Conservation (phyloP, 140 eudicot species). For the Oenanthe javanica region DNA sequence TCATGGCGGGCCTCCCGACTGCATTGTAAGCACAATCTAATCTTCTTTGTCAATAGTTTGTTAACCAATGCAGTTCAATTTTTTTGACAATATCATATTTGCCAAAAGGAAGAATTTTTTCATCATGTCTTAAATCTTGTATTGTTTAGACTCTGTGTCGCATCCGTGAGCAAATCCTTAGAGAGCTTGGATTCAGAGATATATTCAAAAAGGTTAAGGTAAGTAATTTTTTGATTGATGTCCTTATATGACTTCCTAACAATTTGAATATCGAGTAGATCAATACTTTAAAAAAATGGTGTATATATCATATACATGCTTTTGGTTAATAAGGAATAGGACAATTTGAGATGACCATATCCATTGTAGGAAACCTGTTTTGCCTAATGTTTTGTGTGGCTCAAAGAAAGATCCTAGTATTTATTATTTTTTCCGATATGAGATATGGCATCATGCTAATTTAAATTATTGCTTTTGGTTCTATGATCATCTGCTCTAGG, state of each 20-base stretch:
- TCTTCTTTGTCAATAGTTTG: background rate
- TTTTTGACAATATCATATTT: background rate
- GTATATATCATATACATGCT: background rate
- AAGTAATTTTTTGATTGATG: background rate
- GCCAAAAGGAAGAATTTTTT: background rate
- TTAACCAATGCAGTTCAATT: background rate
- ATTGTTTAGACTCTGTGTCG: constrained; percentile 77
- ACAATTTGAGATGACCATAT: background rate
- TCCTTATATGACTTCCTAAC: background rate
- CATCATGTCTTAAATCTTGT: background rate
- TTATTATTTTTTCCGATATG: background rate
- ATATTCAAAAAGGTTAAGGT: constrained; percentile 97
- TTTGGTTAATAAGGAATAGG: background rate
- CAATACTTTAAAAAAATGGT: background rate
- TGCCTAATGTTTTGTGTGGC: background rate
- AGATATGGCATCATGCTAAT: background rate
- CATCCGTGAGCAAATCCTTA: constrained; percentile 87
- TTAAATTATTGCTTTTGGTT: background rate
- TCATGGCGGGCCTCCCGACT: constrained; percentile 99
- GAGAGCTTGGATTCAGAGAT: constrained; percentile 94
- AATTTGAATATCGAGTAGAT: too few relatives aligned
- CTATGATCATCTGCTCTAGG: constrained; percentile 37
- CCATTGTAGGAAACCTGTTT: background rate
- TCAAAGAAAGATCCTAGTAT: background rate
- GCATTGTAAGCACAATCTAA: constrained; percentile 47